Evolutionary conservation across 257 asterid genomes (phyloP).

Genomic region (Solanum sparsipilum): DNA sequence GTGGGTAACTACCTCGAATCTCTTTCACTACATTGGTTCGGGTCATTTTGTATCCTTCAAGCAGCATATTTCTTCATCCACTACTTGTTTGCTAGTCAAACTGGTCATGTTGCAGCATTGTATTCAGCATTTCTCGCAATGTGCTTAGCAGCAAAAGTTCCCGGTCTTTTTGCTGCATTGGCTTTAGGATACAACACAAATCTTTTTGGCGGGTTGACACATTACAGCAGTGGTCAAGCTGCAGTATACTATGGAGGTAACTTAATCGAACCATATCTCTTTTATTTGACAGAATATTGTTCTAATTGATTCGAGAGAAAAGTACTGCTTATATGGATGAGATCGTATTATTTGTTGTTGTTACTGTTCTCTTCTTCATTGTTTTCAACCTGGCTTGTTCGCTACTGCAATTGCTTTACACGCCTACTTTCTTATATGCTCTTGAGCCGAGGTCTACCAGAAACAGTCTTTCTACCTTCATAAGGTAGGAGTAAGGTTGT

Average conservation of each 20-base stretch:
- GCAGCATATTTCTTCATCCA: conserved; percentile 63
- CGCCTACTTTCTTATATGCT: too few species aligned
- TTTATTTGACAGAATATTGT: not conserved
- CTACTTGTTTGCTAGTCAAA: conserved; percentile 83
- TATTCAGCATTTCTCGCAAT: conserved; percentile 77
- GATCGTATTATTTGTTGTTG: not conserved
- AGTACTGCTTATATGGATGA: not conserved
- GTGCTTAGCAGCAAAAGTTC: conserved; percentile 60
- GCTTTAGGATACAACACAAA: conserved; percentile 61
- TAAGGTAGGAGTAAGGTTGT: not conserved
- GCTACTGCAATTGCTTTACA: not conserved
- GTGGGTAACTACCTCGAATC: conserved; percentile 45
- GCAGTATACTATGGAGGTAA: conserved; percentile 85
- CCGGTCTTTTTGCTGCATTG: conserved; percentile 40
- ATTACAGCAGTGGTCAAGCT: conserved; percentile 92
- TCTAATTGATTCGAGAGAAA: not conserved
- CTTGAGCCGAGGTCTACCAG: not conserved
- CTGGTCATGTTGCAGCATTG: conserved; percentile 88
- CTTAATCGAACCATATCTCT: not conserved
- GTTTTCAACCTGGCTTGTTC: not conserved
- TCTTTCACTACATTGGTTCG: conserved; percentile 30
- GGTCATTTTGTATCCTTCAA: conserved; percentile 59
- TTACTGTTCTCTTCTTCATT: not conserved
- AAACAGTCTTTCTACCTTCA: not conserved
- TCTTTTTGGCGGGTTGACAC: conserved; percentile 79